Percentiles rank a stretch among this genome's conserved stretches.
Conservation (phyloP, 805 yeast genomes). For the Candida suzukii region DNA sequence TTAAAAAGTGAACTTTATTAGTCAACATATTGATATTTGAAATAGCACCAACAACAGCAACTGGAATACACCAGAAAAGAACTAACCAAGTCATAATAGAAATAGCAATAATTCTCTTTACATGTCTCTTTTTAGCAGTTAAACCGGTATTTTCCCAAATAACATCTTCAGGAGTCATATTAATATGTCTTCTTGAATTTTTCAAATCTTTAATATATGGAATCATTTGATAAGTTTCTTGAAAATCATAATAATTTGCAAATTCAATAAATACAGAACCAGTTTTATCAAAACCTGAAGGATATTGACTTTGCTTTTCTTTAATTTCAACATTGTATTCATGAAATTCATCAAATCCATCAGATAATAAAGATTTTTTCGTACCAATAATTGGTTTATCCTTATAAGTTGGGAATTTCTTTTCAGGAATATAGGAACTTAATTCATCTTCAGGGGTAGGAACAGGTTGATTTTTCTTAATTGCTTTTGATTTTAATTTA, state of each 20-base stretch:
- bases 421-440: slow-evolving; percentile 54
- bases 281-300: slow-evolving; percentile 39
- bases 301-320: slow-evolving; percentile 45
- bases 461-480: slow-evolving; percentile 48
- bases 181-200: slow-evolving; percentile 44
- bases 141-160: slow-evolving; percentile 74
- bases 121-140: slow-evolving; percentile 46
- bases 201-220: slow-evolving; percentile 43
- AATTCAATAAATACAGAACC: slow-evolving; percentile 79
- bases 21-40: slow-evolving; percentile 80
- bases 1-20: slow-evolving; percentile 62
- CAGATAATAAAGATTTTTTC: slow-evolving; percentile 79
- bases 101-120: slow-evolving; percentile 52
- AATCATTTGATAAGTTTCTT: slow-evolving; percentile 80
- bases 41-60: slow-evolving; percentile 92
- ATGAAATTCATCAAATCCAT: slow-evolving; percentile 59
- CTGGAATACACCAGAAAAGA: slow-evolving; percentile 94
- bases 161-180: slow-evolving; percentile 74
- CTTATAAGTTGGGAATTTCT: slow-evolving; percentile 81
- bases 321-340: slow-evolving; percentile 63
- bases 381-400: slow-evolving; percentile 66
- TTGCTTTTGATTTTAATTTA: slow-evolving; percentile 44
- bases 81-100: slow-evolving; percentile 60
- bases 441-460: slow-evolving; percentile 54
- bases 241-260: slow-evolving; percentile 79